Evolutionary conservation across 805 yeast species (phyloP).

Genomic region (Saccharomycopsis selenospora): DNA sequence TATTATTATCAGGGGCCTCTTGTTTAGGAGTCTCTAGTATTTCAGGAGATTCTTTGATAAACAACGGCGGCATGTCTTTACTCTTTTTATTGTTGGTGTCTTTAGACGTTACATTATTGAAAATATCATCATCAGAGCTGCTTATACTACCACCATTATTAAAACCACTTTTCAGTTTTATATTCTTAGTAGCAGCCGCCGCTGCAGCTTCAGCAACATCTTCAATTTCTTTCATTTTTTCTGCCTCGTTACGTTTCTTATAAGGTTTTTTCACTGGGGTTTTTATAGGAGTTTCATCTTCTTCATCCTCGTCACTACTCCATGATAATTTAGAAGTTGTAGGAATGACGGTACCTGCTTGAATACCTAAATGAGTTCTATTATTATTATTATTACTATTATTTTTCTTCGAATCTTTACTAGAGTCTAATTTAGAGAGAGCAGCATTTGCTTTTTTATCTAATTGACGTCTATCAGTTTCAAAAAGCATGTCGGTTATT

Average conservation of each 20-base stretch:
- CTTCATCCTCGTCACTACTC: constrained; percentile 79
- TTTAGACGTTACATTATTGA: no score
- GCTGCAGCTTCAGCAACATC: constrained; percentile 85
- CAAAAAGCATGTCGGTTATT: constrained; percentile 81
- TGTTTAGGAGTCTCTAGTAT: no score
- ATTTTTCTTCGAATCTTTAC: not conserved
- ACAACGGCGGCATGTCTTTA: no score
- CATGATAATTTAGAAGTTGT: constrained; percentile 78
- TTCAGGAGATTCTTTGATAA: no score
- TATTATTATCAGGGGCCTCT: not conserved
- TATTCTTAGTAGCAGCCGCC: no score
- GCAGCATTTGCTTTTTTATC: no score
- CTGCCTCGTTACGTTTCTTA: no score
- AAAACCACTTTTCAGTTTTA: no score
- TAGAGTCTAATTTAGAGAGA: constrained; percentile 1
- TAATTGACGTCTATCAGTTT: constrained; percentile 75
- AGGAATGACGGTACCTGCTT: constrained; percentile 70
- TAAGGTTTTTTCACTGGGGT: no score
- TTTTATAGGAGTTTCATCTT: constrained; percentile 25
- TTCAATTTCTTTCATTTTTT: constrained; percentile 86
- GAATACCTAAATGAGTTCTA: constrained; percentile 37
- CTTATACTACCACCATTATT: no score
- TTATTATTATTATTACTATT: constrained; percentile 3
- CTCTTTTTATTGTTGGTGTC: no score
- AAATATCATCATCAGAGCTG: no score